Conservation (phyloP, 352 stramenopile genomes). For the Pythium brachiatum region DNA sequence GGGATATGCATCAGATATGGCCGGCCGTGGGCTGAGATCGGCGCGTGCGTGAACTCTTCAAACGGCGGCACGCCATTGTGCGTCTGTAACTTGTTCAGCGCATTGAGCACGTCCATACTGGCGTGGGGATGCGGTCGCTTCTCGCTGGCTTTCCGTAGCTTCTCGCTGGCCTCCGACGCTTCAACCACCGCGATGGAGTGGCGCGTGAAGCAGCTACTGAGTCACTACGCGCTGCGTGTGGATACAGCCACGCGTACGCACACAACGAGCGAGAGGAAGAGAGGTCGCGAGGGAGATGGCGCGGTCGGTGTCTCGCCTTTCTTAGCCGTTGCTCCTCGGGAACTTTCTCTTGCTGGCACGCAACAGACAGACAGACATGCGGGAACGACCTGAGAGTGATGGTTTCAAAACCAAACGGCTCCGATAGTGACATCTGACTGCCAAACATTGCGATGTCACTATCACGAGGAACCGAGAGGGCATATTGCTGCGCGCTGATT, state of each 20-base stretch:
- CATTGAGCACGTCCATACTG: constrained; percentile 75
- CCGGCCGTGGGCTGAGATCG: constrained; percentile 39
- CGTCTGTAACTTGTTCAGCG: constrained; percentile 52
- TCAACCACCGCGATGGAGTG: not conserved
- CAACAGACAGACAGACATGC: not conserved
- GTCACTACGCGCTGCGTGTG: not conserved
- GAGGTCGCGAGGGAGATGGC: not conserved
- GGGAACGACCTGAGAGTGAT: constrained; percentile 12
- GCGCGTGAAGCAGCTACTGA: not conserved
- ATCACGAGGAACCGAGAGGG: not conserved
- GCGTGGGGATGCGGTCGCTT: not conserved
- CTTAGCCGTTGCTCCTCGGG: constrained; percentile 1
- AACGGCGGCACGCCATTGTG: constrained; percentile 54
- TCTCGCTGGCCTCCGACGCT: not conserved
- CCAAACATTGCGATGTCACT: constrained; percentile 1
- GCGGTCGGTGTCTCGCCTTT: not conserved
- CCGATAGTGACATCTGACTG: constrained; percentile 4
- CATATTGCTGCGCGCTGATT: not conserved
- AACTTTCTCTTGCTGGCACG: not conserved
- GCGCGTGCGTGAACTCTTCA: constrained; percentile 51
- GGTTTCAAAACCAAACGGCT: constrained; percentile 3
- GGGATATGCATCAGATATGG: constrained; percentile 69
- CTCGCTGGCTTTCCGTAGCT: not conserved
- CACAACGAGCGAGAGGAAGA: not conserved
- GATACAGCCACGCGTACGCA: not conserved